A percentile compares a stretch with the other conserved stretches of the same genome.
Conservation (phyloP, 148 eudicot genomes). For the Chenopodium suecicum region DNA sequence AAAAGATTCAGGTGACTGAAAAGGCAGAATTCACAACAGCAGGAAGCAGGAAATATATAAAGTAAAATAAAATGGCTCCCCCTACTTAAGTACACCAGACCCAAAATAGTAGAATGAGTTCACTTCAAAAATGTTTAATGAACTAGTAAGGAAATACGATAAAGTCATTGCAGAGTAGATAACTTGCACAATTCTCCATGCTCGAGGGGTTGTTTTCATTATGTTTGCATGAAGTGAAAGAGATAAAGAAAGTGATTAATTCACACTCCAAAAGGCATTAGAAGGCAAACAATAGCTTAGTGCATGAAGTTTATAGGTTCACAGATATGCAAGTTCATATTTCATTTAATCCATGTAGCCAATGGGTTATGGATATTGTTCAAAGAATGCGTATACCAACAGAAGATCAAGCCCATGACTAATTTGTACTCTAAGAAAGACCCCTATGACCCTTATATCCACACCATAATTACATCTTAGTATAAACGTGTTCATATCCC, state of each 20-base stretch:
- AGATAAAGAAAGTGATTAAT: no score
- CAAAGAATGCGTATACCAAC: neutral
- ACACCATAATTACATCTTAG: neutral
- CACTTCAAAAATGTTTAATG: neutral
- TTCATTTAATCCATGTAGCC: neutral
- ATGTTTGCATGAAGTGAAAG: neutral
- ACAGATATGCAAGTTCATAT: neutral
- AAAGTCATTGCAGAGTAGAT: neutral
- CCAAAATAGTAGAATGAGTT: no score
- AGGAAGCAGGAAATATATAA: neutral
- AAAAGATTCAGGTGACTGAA: constrained; percentile 3
- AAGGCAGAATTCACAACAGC: neutral
- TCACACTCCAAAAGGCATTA: no score
- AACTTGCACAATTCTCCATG: neutral
- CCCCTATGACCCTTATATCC: neutral
- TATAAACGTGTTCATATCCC: neutral
- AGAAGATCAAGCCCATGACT: neutral
- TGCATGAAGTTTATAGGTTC: neutral
- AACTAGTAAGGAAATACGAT: no score
- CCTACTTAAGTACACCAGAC: neutral
- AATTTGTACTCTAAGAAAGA: neutral
- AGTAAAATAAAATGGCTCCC: neutral
- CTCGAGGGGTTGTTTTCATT: neutral
- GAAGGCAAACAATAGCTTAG: neutral
- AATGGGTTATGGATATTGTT: neutral